Evolutionary conservation across 257 asterid genomes (phyloP), one percentile per base, ranked within the genome.

Genomic region (Gentiana macrophylla): DNA sequence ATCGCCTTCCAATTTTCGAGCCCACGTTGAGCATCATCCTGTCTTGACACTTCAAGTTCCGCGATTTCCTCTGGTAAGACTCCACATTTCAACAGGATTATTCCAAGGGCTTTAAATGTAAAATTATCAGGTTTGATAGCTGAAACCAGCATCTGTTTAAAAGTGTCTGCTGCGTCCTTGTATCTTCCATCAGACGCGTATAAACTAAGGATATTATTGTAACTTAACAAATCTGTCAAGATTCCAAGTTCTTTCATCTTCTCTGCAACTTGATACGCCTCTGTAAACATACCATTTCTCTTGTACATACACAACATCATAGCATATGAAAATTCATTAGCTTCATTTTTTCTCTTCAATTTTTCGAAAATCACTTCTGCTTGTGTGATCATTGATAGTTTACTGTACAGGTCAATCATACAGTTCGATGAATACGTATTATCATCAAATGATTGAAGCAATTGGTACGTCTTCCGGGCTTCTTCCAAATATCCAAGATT

Each of bases 301-400:
- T 73, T 84, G 70, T 92, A 88, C 98, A 92, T 81, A 55, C 95
- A 83, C 65, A 92, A 24, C 97, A 85, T 92, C 98, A 88, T 88
- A 48, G 98, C 95, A 65, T 88, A 80, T 24, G 98, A 73, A 61
- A 92, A 92, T 60, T 92, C 98, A 50, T 85, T 88, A 2, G 98
- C 97, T 8, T 53, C 59, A 11, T 87, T 84, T 33, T 72, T 72
- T 44, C 53, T 62, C 72, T 64, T 81, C 83, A 92, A 60, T 38
- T 59, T 32, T 66, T 78, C 73, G 37, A 92, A 92, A 45, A 81
- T 68, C 72, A 67, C 78, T 69, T 88, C 97, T 0, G 98, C 95
- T 66, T 80, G 84, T 4, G 64, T 54, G 41, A 82, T 72, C 95
- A 92, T 81, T 12, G 94, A 92, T 6, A 86, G 76, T 68, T 79